phyloP scores from a whole-genome alignment of 345 rosid species.

The Dimocarpus longan region DNA sequence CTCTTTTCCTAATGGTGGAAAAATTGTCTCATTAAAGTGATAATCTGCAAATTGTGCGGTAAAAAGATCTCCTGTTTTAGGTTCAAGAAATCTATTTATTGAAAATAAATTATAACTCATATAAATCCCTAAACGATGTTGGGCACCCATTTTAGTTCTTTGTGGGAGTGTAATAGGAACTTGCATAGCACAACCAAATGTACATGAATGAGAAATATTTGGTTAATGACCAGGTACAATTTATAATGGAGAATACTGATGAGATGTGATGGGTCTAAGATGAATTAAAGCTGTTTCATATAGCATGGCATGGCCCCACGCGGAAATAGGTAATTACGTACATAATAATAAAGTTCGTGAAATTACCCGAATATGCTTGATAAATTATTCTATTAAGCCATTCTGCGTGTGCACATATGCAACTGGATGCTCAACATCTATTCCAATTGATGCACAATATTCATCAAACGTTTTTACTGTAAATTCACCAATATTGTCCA shows the following conservation, averaged over 20 bases:
- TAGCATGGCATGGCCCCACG: too few species aligned
- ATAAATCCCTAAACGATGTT: background rate
- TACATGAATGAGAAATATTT: background rate
- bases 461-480: too few species aligned
- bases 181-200: background rate
- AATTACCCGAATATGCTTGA: background rate
- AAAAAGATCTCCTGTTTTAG: too few species aligned
- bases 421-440: too few species aligned
- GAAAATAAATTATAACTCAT: background rate
- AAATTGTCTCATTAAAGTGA: too few species aligned
- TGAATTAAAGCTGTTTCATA: background rate
- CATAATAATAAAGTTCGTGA: too few species aligned
- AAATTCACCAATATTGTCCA: too few species aligned
- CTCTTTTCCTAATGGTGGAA: too few species aligned
- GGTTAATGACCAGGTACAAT: background rate
- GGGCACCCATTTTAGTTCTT: background rate
- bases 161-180: background rate
- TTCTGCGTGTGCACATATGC: constrained; percentile 18
- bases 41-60: too few species aligned
- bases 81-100: too few species aligned
- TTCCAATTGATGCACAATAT: too few species aligned
- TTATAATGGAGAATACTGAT: background rate
- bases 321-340: too few species aligned
- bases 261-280: background rate
- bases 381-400: background rate